Conservation (phyloP, 768 basidiomycete genomes). For the Lactifluus hygrophoroides region DNA sequence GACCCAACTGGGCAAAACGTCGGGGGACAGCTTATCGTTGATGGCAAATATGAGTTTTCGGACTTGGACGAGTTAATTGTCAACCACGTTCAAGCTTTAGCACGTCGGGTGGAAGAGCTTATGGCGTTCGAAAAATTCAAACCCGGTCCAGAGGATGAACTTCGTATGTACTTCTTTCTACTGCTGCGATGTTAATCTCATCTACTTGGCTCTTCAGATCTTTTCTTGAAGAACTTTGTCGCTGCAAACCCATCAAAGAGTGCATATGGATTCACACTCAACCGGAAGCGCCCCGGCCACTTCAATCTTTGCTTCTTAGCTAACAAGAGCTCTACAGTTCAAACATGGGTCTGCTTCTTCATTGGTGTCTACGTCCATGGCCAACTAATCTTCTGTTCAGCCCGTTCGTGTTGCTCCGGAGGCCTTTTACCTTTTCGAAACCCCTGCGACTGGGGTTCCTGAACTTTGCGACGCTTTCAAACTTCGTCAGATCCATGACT, state of each 20-base stretch:
- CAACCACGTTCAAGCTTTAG: constrained; percentile 92
- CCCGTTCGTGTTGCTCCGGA: constrained; percentile 82
- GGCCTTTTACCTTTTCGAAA: constrained; percentile 85
- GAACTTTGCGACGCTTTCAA: constrained; percentile 98
- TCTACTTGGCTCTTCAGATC: constrained; percentile 40
- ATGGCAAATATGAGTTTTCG: constrained; percentile 71
- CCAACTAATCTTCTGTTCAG: constrained; percentile 30
- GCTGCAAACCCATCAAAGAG: constrained; percentile 91
- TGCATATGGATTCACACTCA: constrained; percentile 92
- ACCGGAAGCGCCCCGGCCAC: constrained; percentile 84
- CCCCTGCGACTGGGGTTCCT: constrained; percentile 82
- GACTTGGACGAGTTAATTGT: constrained; percentile 97
- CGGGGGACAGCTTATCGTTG: constrained; percentile 61
- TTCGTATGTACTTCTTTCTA: constrained; percentile 54
- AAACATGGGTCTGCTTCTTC: constrained; percentile 68
- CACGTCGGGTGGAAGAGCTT: constrained; percentile 86
- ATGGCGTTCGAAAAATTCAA: constrained; percentile 96
- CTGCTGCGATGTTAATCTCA: not conserved
- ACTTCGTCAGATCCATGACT: constrained; percentile 69
- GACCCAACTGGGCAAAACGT: constrained; percentile 61
- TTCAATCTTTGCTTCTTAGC: constrained; percentile 91
- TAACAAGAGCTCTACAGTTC: constrained; percentile 82
- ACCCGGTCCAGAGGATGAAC: constrained; percentile 75
- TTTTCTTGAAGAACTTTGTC: constrained; percentile 82
- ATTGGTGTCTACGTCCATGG: not conserved